Evolutionary conservation across 2,329 filamentous ascomycete species (phyloP).

Genomic region (Plectosphaerella plurivora): DNA sequence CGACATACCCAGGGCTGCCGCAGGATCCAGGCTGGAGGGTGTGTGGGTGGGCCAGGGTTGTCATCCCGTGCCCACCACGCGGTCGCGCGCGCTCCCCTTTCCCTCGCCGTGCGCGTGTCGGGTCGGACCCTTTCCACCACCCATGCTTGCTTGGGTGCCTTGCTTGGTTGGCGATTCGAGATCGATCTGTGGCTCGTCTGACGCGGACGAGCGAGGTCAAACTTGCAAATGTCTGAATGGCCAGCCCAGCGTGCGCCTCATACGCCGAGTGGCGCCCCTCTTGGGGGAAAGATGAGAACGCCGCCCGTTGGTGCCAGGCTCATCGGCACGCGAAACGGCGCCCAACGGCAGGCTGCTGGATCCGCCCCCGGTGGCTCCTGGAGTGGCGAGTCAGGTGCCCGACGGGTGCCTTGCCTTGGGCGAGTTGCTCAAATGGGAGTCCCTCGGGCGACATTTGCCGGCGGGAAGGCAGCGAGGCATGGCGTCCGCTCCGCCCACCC

Average conservation of each 20-base stretch:
- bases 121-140: not conserved
- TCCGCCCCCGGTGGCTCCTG: not conserved
- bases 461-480: not conserved
- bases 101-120: not conserved
- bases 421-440: not conserved
- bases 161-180: too few relatives aligned
- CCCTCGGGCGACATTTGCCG: not conserved
- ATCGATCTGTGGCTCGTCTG: too few relatives aligned
- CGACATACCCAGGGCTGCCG: slow-evolving; percentile 34
- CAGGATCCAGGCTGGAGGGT: slow-evolving; percentile 14
- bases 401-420: not conserved
- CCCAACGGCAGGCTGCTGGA: slow-evolving; percentile 5
- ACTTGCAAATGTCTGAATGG: not conserved
- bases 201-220: not conserved
- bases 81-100: not conserved
- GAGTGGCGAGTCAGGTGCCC: not conserved
- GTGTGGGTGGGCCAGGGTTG: slow-evolving; percentile 7
- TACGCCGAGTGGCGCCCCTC: not conserved
- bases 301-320: not conserved
- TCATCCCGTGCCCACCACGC: not conserved
- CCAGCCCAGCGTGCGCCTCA: not conserved
- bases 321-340: slow-evolving; percentile 8
- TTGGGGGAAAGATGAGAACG: not conserved
- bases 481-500: not conserved
- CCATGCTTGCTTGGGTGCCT: not conserved